Conservation (phyloP, 2,329 filamentous ascomycete genomes). For the Penicillium sp. region DNA sequence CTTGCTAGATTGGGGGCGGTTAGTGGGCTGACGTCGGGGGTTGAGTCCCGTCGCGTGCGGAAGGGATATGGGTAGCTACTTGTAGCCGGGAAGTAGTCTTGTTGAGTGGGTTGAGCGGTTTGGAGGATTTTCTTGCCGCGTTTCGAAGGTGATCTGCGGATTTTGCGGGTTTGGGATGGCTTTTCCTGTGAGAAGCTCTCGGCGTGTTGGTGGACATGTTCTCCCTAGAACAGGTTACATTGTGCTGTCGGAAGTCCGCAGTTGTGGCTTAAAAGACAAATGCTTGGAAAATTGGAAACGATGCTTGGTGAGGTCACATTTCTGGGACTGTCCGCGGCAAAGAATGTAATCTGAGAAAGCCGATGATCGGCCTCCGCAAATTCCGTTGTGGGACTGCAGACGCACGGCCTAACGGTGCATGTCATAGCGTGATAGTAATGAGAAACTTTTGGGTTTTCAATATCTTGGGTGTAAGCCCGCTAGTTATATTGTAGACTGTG, state of each 20-base stretch:
- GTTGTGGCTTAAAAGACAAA: background rate
- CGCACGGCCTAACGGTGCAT: background rate
- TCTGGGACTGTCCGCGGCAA: slow-evolving; percentile 6
- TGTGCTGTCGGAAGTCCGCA: background rate
- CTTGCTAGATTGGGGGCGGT: background rate
- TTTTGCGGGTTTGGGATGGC: background rate
- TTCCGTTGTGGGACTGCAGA: slow-evolving; percentile 1
- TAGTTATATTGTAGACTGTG: background rate
- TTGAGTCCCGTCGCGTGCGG: background rate
- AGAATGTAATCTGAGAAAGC: background rate
- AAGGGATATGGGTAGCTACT: background rate
- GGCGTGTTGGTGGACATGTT: too few species aligned
- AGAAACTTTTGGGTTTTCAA: background rate
- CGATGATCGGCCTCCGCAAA: slow-evolving; percentile 3
- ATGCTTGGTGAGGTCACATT: background rate
- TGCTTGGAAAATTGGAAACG: background rate
- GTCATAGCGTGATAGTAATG: background rate
- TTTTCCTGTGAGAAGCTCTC: background rate
- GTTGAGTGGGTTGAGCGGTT: background rate
- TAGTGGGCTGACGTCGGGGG: background rate
- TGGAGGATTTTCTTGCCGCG: background rate
- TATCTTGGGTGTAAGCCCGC: background rate
- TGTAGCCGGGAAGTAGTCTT: background rate
- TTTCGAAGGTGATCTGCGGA: background rate
- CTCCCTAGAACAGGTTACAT: background rate